A percentile compares a stretch with the other conserved stretches of the same genome.
Conservation (phyloP, 208 protist species). For the Jaenimonas drosophilae region DNA sequence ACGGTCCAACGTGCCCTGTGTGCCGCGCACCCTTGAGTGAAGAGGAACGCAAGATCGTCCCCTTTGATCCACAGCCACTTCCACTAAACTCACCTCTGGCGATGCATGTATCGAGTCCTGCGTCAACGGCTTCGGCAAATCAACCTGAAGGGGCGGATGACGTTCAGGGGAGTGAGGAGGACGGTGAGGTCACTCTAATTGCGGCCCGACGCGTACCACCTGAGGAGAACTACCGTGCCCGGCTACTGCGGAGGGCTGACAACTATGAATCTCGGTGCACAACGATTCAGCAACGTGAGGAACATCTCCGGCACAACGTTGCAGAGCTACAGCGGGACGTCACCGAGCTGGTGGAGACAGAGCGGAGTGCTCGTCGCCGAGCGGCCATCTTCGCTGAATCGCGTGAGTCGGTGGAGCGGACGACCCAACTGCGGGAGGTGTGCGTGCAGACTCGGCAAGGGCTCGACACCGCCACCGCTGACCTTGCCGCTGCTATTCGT, state of each 20-base stretch:
- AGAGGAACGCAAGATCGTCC: slow-evolving; percentile 15
- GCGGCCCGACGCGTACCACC: slow-evolving; percentile 27
- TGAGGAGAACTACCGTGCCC: slow-evolving; percentile 32
- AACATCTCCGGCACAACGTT: slow-evolving; percentile 18
- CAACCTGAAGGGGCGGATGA: no score
- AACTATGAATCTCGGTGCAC: slow-evolving; percentile 24
- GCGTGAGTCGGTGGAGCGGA: slow-evolving; percentile 10
- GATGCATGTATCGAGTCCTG: no score
- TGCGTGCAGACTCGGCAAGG: slow-evolving; percentile 28
- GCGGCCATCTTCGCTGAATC: slow-evolving; percentile 29
- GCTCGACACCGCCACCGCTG: slow-evolving; percentile 22
- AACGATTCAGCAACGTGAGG: slow-evolving; percentile 20
- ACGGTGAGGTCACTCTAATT: slow-evolving; percentile 27
- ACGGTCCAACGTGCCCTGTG: slow-evolving; percentile 42
- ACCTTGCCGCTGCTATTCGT: slow-evolving; percentile 33
- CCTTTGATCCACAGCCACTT: slow-evolving; percentile 28
- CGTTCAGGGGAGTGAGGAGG: slow-evolving; percentile 1
- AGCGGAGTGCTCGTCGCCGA: slow-evolving; percentile 20
- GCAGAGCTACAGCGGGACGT: slow-evolving; percentile 58
- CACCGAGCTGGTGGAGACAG: slow-evolving; percentile 22
- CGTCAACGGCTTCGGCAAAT: no score
- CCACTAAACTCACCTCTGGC: no score
- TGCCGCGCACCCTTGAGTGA: slow-evolving; percentile 34
- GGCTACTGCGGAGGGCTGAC: slow-evolving; percentile 18
- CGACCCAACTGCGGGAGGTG: slow-evolving; percentile 33